Conservation (phyloP, 108 stramenopile species). For the Chaetoceros tenuissimus region DNA sequence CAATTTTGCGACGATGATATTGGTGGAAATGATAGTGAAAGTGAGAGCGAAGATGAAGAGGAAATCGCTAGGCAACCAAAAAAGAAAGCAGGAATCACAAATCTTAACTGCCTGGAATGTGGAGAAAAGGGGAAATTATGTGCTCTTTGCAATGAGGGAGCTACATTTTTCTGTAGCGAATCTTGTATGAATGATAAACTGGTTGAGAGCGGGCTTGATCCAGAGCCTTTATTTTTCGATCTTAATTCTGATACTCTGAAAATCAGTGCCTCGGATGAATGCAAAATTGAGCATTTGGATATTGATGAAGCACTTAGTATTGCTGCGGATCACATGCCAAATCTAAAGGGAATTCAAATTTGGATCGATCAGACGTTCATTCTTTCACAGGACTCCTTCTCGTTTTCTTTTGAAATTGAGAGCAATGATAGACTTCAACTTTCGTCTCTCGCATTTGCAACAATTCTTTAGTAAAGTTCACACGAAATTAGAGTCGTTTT, state of each 20-base stretch:
- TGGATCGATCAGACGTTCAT: conserved; percentile 5
- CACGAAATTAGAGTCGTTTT: too few species aligned
- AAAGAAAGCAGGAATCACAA: too few species aligned
- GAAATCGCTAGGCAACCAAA: conserved; percentile 7
- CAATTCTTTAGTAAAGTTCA: too few species aligned
- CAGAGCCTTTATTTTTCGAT: conserved; percentile 11
- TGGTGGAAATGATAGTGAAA: too few species aligned
- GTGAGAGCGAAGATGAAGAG: not conserved
- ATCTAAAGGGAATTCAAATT: conserved; percentile 13
- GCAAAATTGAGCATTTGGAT: conserved; percentile 1
- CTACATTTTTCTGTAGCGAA: conserved; percentile 13
- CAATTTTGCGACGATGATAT: conserved; percentile 10
- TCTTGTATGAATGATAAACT: conserved; percentile 9
- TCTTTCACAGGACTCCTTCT: not conserved
- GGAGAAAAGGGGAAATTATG: too few species aligned
- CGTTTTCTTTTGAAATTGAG: conserved; percentile 7
- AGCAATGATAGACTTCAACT: too few species aligned
- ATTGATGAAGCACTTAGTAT: conserved; percentile 9
- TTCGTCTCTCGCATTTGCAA: too few species aligned
- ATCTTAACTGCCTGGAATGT: too few species aligned
- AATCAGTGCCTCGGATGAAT: conserved; percentile 4
- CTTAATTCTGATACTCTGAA: conserved; percentile 8
- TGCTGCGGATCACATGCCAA: conserved; percentile 13
- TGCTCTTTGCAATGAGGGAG: too few species aligned
- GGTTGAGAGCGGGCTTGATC: conserved; percentile 6